Percentiles rank a stretch among this genome's conserved stretches.
Evolutionary conservation across 441 rosid species (phyloP).

Genomic region (Corymbia citriodora): DNA sequence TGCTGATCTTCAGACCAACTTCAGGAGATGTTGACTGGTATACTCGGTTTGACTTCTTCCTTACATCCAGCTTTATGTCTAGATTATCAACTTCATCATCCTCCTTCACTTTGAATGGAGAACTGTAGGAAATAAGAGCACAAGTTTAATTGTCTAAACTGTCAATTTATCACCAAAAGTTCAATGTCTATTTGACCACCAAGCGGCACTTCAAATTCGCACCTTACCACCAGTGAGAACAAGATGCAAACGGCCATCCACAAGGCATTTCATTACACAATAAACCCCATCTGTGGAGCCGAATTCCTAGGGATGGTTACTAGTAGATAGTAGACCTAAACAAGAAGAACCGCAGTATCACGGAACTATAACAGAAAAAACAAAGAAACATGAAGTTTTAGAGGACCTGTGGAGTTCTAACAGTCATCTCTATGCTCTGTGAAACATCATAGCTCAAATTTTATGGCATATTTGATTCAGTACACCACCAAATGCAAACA

Average conservation of each 20-base stretch:
- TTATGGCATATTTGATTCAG: not conserved
- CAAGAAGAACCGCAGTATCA: not conserved
- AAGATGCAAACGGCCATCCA: not conserved
- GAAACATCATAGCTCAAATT: not conserved
- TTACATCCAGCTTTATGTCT: conserved; percentile 64
- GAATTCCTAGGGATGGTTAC: not conserved
- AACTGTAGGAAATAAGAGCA: conserved; percentile 33
- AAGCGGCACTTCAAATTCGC: not conserved
- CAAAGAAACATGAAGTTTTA: not conserved
- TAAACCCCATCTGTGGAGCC: not conserved
- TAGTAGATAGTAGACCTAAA: not conserved
- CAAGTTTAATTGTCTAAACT: not conserved
- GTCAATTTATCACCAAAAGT: not conserved
- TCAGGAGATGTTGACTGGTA: conserved; percentile 83
- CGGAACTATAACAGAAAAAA: not conserved
- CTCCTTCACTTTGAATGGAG: conserved; percentile 84
- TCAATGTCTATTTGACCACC: not conserved
- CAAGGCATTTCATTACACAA: not conserved
- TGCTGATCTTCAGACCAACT: conserved; percentile 93
- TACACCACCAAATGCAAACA: not conserved
- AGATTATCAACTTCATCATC: conserved; percentile 93
- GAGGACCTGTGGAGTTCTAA: not conserved
- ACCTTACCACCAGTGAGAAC: not conserved
- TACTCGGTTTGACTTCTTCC: conserved; percentile 71
- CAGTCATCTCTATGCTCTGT: not conserved